Base-by-base conservation (phyloP, 1,139 yeast genomes). In the Kurtzmaniella quercitrusa region DNA sequence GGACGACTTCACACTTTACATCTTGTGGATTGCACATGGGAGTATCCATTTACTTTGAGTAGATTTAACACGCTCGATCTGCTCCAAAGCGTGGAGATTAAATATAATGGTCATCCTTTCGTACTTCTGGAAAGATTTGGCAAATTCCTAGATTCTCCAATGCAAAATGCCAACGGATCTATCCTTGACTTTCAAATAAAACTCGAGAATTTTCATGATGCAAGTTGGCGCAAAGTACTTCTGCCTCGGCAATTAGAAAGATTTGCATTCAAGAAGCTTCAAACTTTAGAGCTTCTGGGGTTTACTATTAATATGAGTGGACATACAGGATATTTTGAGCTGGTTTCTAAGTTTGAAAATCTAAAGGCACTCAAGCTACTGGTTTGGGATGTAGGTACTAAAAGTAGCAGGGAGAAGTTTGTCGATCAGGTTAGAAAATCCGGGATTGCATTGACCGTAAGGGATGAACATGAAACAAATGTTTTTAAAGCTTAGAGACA, bases 1-100 rank as follows among this genome's bases (percentile, higher is more conserved):
- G 36, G 22, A 22, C 39, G 23, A 6, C 40, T 46, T 42, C 36
- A 37, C 32, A 34, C 38, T 39, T 40, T 71, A 14, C 37, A 49
- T 2, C 51, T 72, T 5, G 46, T 51, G 8, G 62, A 71, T 49
- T 72, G 77, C 52, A 61, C 70, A 1, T 72, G 77, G 77, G 74
- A 66, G 41, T 71, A 67, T 40, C 77, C 77, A 1, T 72, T 71
- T 45, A 51, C 60, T 8, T 48, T 68, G 11, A 48, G 60, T 3
- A 62, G 60, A 39, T 71, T 72, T 51, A 69, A 69, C 43, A 47
- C 43, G 6, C 47, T 51, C 38, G 53, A 60, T 38, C 45, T 56
- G 4, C 51, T 69, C 23, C 45, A 50, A 3, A 47, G 38, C 3
- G 52, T 71, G 17, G 46, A 48, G n/a, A 45, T 71, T n/a, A 48